phyloP scores from a whole-genome alignment of 2,329 filamentous ascomycete genomes.

The Cladophialophora exuberans region DNA sequence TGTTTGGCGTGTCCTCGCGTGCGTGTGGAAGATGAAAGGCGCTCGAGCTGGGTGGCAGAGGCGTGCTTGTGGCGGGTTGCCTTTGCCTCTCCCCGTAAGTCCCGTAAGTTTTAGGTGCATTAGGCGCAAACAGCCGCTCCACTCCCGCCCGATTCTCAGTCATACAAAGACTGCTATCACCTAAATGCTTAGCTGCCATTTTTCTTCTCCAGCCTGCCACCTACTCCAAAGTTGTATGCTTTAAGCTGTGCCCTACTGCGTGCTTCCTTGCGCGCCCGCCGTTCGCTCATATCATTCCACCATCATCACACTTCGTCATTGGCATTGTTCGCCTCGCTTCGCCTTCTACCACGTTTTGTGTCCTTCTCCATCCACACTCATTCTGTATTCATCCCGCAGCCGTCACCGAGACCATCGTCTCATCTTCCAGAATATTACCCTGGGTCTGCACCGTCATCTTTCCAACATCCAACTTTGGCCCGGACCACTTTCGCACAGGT shows the following conservation, averaged over 20 bases:
- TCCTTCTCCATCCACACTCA: conserved; percentile 14
- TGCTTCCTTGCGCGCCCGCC: conserved; percentile 10
- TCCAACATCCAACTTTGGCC: conserved; percentile 2
- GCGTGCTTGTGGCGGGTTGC: too few species aligned
- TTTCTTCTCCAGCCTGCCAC: conserved; percentile 6
- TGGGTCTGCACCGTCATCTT: background rate
- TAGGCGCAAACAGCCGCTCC: background rate
- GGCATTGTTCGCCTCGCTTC: conserved; percentile 12
- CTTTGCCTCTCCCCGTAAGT: too few species aligned
- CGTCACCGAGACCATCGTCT: conserved; percentile 4
- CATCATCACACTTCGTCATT: conserved; percentile 16
- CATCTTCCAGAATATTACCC: conserved; percentile 16
- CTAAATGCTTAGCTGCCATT: too few species aligned
- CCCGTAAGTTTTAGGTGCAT: too few species aligned
- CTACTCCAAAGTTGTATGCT: conserved; percentile 7
- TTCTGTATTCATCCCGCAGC: conserved; percentile 3
- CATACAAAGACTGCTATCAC: too few species aligned
- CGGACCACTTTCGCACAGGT: conserved; percentile 1
- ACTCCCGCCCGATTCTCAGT: conserved; percentile 4
- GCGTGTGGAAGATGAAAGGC: background rate
- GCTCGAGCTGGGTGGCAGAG: too few species aligned
- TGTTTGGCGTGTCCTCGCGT: background rate
- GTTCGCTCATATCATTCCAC: conserved; percentile 9
- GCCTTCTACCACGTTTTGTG: conserved; percentile 15
- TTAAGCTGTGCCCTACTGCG: conserved; percentile 4